Percentiles rank a stretch among this genome's conserved stretches.
phyloP scores from a whole-genome alignment of 2,329 filamentous ascomycete genomes.

The Monosporascus sp. region DNA sequence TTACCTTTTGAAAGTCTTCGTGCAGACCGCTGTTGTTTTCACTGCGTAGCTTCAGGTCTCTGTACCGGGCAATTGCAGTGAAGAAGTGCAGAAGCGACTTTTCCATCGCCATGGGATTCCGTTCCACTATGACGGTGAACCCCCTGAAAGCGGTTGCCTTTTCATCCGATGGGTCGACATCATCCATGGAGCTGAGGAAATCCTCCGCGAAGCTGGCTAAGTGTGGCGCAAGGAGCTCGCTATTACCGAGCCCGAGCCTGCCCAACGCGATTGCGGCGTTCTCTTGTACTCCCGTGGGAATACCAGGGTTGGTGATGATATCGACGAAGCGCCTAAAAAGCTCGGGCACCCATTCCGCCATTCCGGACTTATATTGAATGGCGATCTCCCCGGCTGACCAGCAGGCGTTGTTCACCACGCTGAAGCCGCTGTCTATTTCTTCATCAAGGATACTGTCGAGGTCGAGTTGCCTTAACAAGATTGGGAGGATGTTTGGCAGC shows the following conservation, averaged over 20 bases:
- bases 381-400: conserved; percentile 95
- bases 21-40: conserved; percentile 62
- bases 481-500: conserved; percentile 68
- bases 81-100: conserved; percentile 79
- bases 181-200: conserved; percentile 76
- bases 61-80: conserved; percentile 73
- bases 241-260: conserved; percentile 74
- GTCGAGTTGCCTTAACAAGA: conserved; percentile 84
- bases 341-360: conserved; percentile 72
- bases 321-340: conserved; percentile 72
- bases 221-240: conserved; percentile 70
- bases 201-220: conserved; percentile 74
- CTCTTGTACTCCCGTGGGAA: conserved; percentile 82
- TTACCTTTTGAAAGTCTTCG: conserved; percentile 71
- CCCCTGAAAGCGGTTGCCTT: conserved; percentile 92
- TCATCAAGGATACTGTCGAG: conserved; percentile 71
- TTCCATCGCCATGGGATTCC: conserved; percentile 91
- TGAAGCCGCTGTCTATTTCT: conserved; percentile 78
- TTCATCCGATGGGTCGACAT: conserved; percentile 84
- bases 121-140: conserved; percentile 77
- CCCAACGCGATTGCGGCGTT: conserved; percentile 93
- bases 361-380: conserved; percentile 67
- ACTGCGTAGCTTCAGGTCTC: conserved; percentile 55
- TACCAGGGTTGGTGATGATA: conserved; percentile 79
- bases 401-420: conserved; percentile 95